A percentile compares a stretch with the other conserved stretches of the same genome.
phyloP scores from a whole-genome alignment of 108 stramenopile genomes.

The Cyclotella sp. region DNA sequence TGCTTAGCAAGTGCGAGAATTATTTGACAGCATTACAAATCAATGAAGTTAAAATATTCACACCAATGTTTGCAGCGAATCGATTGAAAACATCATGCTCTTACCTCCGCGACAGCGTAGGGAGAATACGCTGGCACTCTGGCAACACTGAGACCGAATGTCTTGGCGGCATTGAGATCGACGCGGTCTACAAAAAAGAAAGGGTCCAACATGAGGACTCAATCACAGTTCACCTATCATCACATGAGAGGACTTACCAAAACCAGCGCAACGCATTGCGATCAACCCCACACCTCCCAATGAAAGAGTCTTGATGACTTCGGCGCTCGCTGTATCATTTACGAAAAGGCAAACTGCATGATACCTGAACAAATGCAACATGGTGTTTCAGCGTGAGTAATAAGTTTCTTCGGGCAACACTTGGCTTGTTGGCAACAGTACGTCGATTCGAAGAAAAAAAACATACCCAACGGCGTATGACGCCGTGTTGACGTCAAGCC shows the following conservation, averaged over 20 bases:
- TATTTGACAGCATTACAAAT: not conserved
- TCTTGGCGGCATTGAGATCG: constrained; percentile 71
- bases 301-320: constrained; percentile 53
- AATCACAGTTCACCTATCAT: not conserved
- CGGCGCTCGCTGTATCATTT: constrained; percentile 75
- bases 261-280: constrained; percentile 77
- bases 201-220: not conserved
- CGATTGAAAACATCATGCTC: no score
- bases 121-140: constrained; percentile 86
- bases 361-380: constrained; percentile 30
- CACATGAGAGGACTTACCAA: constrained; percentile 33
- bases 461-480: constrained; percentile 54
- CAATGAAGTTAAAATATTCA: not conserved
- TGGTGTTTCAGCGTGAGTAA: no score
- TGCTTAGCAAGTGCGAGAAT: no score
- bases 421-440: not conserved
- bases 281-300: constrained; percentile 73
- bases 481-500: constrained; percentile 52
- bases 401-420: no score
- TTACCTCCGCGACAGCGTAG: constrained; percentile 75
- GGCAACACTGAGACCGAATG: constrained; percentile 68
- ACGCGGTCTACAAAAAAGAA: constrained; percentile 39
- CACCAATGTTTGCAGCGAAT: no score
- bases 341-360: constrained; percentile 81
- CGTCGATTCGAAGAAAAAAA: not conserved